A percentile compares a stretch with the other conserved stretches of the same genome.
Conservation (phyloP, 2,329 filamentous ascomycete genomes). For the Phaeoacremonium minimum region DNA sequence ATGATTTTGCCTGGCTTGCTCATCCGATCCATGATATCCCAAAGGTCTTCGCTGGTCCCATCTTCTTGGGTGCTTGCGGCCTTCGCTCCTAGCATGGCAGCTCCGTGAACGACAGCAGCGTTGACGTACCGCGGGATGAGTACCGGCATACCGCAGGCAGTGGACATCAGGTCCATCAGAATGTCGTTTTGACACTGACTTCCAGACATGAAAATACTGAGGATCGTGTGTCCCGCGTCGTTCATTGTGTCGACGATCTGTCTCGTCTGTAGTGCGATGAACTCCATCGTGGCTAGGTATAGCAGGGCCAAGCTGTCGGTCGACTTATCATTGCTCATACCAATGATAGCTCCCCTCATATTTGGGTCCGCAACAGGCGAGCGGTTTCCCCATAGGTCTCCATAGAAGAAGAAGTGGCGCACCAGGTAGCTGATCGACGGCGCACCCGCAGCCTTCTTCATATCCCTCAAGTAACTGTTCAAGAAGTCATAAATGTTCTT, state of each 20-base stretch:
- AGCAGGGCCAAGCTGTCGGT: slow-evolving; percentile 83
- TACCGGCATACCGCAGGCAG: slow-evolving; percentile 87
- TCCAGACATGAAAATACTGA: slow-evolving; percentile 97
- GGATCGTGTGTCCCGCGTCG: slow-evolving; percentile 77
- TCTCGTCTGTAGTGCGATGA: slow-evolving; percentile 93
- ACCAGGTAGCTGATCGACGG: slow-evolving; percentile 81
- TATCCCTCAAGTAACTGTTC: slow-evolving; percentile 77
- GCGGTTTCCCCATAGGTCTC: slow-evolving; percentile 94
- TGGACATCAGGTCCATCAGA: slow-evolving; percentile 86
- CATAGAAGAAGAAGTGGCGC: slow-evolving; percentile 97
- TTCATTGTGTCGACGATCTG: slow-evolving; percentile 98
- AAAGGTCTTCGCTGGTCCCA: slow-evolving; percentile 80
- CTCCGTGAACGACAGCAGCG: slow-evolving; percentile 94
- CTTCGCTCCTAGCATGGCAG: slow-evolving; percentile 96
- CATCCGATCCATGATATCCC: slow-evolving; percentile 97
- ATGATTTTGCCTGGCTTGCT: slow-evolving; percentile 88
- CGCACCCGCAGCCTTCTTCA: slow-evolving; percentile 64
- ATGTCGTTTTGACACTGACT: slow-evolving; percentile 95
- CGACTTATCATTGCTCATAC: slow-evolving; percentile 80
- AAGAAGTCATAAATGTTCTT: slow-evolving; percentile 94
- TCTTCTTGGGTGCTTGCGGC: slow-evolving; percentile 79
- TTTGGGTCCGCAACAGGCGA: slow-evolving; percentile 87
- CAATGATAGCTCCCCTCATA: slow-evolving; percentile 89
- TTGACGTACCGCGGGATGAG: slow-evolving; percentile 91
- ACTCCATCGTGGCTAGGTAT: slow-evolving; percentile 97